Evolutionary conservation across 495 filamentous ascomycete genomes (phyloP), one percentile per base, ranked within the genome.

Genomic region (Neurospora sp.): DNA sequence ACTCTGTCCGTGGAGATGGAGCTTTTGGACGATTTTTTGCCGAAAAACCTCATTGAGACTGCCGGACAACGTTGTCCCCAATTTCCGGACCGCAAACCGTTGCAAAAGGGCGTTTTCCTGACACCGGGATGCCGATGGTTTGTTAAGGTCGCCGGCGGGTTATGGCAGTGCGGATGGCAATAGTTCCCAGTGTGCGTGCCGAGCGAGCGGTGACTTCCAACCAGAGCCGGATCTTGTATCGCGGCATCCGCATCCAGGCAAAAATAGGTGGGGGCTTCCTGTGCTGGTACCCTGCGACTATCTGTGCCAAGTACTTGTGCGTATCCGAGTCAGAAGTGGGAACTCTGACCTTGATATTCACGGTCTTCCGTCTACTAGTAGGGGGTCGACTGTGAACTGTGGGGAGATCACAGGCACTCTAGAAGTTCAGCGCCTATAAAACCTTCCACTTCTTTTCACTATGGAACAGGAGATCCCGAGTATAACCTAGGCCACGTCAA

Each of bases 1-100:
- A 79, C 82, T 73, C 81, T 84, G 80, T 87, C 85, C 75, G 81
- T 80, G 73, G 83, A 75, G 74, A 82, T 80, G 75, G 82, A 77
- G 75, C 86, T 87, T 78, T 86, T 88, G 74, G 84, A 82, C 76
- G 84, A 81, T 79, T 87, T 88, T 80, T 85, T 84, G 71, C 82
- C 77, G 80, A 87, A 87, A 82, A 86, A 86, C 83, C 87, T 87
- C 87, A 88, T 88, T 87, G 80, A 77, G 76, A 75, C 54, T 66
- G 42, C 31, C 44, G 31, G 44, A 23, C 23, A 38, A 44, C 18
- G 8, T 2, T 27, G 49, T 60, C 12, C 6, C 27, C 54, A 35
- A 66, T 66, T 62, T 35, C 54, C 54, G 54, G 12, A 66, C 27
- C 54, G 54, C 54, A 66, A 66, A 66, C 54, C 54, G 54, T 66